Conservation (phyloP, 2,329 filamentous ascomycete genomes). For the Colletotrichum orbiculare region DNA sequence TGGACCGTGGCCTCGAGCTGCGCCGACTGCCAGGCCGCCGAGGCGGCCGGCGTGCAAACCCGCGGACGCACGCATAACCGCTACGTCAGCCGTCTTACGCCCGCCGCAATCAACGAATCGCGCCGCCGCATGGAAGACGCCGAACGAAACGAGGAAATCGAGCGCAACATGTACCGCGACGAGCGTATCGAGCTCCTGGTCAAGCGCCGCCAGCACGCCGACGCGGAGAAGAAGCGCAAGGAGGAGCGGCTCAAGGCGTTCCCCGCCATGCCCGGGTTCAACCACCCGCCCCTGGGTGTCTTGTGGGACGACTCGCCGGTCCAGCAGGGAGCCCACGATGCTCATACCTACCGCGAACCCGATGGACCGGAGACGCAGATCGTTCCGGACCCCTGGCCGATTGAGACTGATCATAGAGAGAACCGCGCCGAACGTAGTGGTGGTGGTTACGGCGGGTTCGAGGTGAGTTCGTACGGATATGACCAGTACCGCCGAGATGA, state of each 20-base stretch:
- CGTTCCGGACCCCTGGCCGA: neutral
- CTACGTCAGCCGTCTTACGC: constrained; percentile 10
- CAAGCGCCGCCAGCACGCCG: neutral
- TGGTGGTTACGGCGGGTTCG: neutral
- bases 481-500: neutral
- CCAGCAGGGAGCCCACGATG: neutral
- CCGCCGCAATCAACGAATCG: neutral
- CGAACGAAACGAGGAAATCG: constrained; percentile 3
- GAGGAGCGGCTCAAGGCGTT: neutral
- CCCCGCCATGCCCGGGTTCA: constrained; percentile 8
- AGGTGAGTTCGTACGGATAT: neutral
- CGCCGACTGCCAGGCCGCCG: constrained; percentile 20
- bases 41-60: constrained; percentile 9
- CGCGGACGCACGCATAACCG: constrained; percentile 17
- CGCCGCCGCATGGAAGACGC: constrained; percentile 18
- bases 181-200: neutral
- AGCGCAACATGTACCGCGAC: constrained; percentile 6
- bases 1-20: neutral
- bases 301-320: neutral
- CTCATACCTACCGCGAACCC: neutral
- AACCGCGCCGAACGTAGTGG: neutral
- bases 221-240: too few species aligned
- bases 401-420: neutral
- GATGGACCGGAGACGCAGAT: neutral
- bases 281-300: constrained; percentile 13